Evolutionary conservation across 73 alveolate species (phyloP).

Genomic region (Tetrahymena thermophila): DNA sequence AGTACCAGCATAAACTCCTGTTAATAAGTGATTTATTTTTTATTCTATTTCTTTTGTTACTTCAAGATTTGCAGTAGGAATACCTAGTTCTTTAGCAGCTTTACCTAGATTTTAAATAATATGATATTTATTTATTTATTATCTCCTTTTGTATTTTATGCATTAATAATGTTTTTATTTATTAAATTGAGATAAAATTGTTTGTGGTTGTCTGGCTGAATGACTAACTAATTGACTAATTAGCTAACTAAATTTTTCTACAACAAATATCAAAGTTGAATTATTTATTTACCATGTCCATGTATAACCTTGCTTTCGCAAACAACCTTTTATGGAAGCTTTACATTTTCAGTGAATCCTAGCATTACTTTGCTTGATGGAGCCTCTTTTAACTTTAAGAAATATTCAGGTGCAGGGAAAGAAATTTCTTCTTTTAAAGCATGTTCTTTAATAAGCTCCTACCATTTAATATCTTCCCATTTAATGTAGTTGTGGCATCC

Average conservation of each 20-base stretch:
- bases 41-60: slow-evolving; percentile 14
- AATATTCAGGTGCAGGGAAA: neutral
- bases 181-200: neutral
- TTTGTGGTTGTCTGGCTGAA: too few species aligned
- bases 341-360: neutral
- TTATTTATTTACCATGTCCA: slow-evolving; percentile 8
- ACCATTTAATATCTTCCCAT: neutral
- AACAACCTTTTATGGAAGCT: neutral
- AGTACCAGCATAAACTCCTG: slow-evolving; percentile 37
- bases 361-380: neutral
- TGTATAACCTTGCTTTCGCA: slow-evolving; percentile 21
- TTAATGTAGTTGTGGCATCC: neutral
- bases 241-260: too few species aligned
- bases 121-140: neutral
- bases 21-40: neutral
- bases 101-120: neutral
- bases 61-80: slow-evolving; percentile 41
- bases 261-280: neutral
- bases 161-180: too few species aligned
- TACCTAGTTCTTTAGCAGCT: slow-evolving; percentile 37
- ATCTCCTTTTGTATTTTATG: neutral
- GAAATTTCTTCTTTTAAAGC: neutral
- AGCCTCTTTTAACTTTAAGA: neutral
- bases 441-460: neutral
- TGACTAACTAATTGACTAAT: too few species aligned